Conservation (phyloP, 176 grass and related monocot species). For the Ananas comosus region DNA sequence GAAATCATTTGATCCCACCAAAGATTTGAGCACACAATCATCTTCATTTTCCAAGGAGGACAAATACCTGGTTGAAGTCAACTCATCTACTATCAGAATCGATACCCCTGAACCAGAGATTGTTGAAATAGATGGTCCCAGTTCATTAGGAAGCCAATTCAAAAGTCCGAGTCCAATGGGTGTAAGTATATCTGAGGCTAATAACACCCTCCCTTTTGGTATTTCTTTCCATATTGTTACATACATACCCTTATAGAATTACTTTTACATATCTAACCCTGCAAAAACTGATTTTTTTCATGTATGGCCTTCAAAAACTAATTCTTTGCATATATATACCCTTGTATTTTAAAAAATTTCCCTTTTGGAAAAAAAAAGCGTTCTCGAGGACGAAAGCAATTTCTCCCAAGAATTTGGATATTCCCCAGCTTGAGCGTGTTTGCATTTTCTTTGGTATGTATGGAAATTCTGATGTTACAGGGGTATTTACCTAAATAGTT, state of each 20-base stretch:
- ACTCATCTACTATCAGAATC: constrained; percentile 27
- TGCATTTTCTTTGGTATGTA: too few relatives aligned
- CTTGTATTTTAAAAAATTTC: not conserved
- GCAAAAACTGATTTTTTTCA: too few relatives aligned
- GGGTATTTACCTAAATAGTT: too few relatives aligned
- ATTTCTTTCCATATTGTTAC: not conserved
- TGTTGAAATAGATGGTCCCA: constrained; percentile 87
- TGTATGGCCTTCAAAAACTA: too few relatives aligned
- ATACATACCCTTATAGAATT: too few relatives aligned
- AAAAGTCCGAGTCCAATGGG: constrained; percentile 64
- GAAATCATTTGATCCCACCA: constrained; percentile 26
- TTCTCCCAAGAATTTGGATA: too few relatives aligned
- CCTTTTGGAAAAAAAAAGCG: too few relatives aligned
- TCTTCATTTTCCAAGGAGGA: constrained; percentile 31
- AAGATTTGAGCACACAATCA: constrained; percentile 29
- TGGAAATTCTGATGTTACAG: too few relatives aligned
- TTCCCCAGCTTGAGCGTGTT: too few relatives aligned
- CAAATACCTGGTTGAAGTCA: constrained; percentile 28
- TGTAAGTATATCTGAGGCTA: constrained; percentile 25
- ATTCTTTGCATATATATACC: too few relatives aligned
- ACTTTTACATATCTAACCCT: too few relatives aligned
- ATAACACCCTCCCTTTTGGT: not conserved
- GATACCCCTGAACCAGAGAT: constrained; percentile 61
- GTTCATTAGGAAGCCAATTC: constrained; percentile 40
- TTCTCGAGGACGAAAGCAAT: too few relatives aligned